Evolutionary conservation across 495 filamentous ascomycete genomes (phyloP).

Genomic region (Aspergillus bridgeri): DNA sequence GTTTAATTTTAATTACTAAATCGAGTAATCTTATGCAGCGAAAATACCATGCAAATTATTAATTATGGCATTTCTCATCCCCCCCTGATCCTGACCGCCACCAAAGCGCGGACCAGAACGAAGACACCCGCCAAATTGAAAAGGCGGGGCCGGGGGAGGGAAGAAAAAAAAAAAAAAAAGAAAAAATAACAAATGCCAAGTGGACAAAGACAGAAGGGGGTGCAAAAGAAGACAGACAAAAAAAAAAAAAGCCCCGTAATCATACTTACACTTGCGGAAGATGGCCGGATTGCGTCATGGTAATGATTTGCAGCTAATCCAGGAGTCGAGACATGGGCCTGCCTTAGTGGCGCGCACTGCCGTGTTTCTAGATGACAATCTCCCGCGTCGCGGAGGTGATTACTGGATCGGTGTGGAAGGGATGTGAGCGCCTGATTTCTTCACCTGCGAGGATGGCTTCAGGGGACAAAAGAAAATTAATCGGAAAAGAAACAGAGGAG

Average conservation of each 20-base stretch:
- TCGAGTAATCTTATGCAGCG: too few relatives aligned
- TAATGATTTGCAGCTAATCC: slow-evolving; percentile 27
- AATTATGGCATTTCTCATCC: not conserved
- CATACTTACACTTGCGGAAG: slow-evolving; percentile 7
- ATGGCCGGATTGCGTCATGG: slow-evolving; percentile 23
- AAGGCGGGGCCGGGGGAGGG: not conserved
- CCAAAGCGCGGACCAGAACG: not conserved
- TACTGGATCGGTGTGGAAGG: not conserved
- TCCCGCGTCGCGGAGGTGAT: slow-evolving; percentile 20
- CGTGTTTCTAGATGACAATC: slow-evolving; percentile 26
- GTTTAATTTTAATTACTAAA: not conserved
- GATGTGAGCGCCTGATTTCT: not conserved
- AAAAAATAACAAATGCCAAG: too few relatives aligned
- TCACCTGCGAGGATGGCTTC: not conserved
- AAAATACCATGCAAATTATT: not conserved
- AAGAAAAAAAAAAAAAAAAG: not conserved
- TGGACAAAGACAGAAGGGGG: slow-evolving; percentile 1
- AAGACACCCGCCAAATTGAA: not conserved
- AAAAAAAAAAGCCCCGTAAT: slow-evolving; percentile 8
- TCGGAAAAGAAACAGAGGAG: too few relatives aligned
- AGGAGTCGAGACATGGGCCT: slow-evolving; percentile 25
- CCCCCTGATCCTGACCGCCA: not conserved
- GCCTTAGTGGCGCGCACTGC: slow-evolving; percentile 24
- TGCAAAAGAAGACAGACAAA: slow-evolving; percentile 4
- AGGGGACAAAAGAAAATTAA: not conserved